Base-by-base conservation (phyloP, 495 filamentous ascomycete species). In the Podospora sp. region DNA sequence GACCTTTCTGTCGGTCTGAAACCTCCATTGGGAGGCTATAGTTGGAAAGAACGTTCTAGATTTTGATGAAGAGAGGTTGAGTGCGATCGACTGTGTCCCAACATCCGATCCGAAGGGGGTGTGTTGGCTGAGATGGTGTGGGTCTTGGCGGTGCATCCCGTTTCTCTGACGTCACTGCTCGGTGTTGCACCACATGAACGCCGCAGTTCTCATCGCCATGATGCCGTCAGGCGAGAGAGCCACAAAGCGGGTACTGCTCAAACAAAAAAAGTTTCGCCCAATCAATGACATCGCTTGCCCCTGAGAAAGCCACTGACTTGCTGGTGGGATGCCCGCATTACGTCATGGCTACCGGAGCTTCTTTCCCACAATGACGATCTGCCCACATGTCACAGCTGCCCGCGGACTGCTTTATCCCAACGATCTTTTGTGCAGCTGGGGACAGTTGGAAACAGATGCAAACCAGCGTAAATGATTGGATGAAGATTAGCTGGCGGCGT, bases 321-420 rank as follows among this genome's bases (percentile, higher is more conserved):
- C 29, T 24, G 29, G 11, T 11, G 14, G 21, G 52, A 25, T 22
- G 33, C 6, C 3, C 20, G 33, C 11, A 49, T 56, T 49, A 65
- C 63, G 63, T 65, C 63, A 65, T 65, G 7, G 33, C 26, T 8
- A 21, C n/a, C 63, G 63, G 63, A 65, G 20, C 63, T 57, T 26
- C 20, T 50, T 36, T 35, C 49, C 52, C 40, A 21, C 7, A 26
- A 50, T 35, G 51, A 58, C 51, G 40, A 46, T 46, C 40, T 11
- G 18, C 24, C 51, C 46, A 63, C 36, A 40, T 63, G 61, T 18
- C 16, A 7, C 29, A 36, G 9, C 20, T 14, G 26, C 57, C 16
- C 22, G 5, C 14, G 49, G 4, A n/a, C 14, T 16, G 49, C 21
- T 26, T 55, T 35, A 16, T 24, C 53, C 53, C 22, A 33, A 33